Percentiles rank a stretch among this genome's conserved stretches.
Evolutionary conservation across 345 rosid genomes (phyloP).

Genomic region (Gossypium raimondii): DNA sequence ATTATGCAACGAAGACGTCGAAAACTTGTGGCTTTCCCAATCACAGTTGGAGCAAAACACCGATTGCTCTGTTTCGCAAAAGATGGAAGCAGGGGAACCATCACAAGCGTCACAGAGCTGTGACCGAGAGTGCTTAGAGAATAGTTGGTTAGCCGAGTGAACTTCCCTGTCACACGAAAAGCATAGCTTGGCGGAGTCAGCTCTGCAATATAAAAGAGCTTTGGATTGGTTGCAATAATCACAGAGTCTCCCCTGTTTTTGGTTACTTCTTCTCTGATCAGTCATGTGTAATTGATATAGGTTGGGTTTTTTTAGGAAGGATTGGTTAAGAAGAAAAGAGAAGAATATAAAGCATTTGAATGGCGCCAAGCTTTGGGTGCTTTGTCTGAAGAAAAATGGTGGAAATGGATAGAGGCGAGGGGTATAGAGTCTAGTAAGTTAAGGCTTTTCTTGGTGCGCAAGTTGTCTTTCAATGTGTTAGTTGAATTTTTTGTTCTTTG

Average conservation of each 20-base stretch:
- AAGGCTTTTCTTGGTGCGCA: too few relatives aligned
- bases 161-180: slow-evolving; percentile 81
- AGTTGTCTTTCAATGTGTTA: too few relatives aligned
- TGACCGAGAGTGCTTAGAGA: slow-evolving; percentile 73
- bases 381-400: too few relatives aligned
- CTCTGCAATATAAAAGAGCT: slow-evolving; percentile 83
- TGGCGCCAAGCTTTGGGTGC: neutral
- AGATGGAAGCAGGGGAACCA: slow-evolving; percentile 62
- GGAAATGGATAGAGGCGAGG: too few relatives aligned
- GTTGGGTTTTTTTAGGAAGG: neutral
- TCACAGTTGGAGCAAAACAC: slow-evolving; percentile 87
- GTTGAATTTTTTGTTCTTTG: too few relatives aligned
- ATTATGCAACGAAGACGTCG: slow-evolving; percentile 33
- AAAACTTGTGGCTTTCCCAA: slow-evolving; percentile 59
- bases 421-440: too few relatives aligned
- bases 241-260: slow-evolving; percentile 38
- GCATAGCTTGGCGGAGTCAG: slow-evolving; percentile 89
- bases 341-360: slow-evolving; percentile 1
- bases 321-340: neutral
- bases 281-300: slow-evolving; percentile 6
- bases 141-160: slow-evolving; percentile 86
- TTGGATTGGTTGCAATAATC: slow-evolving; percentile 63
- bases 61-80: slow-evolving; percentile 73
- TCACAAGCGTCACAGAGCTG: slow-evolving; percentile 78
- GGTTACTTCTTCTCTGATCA: neutral